Percentiles rank a stretch among this genome's conserved stretches.
These are phyloP conservation scores for Candida maesae DNA, from an alignment of 805 yeast genomes.

Conservation along the genomic window DNA sequence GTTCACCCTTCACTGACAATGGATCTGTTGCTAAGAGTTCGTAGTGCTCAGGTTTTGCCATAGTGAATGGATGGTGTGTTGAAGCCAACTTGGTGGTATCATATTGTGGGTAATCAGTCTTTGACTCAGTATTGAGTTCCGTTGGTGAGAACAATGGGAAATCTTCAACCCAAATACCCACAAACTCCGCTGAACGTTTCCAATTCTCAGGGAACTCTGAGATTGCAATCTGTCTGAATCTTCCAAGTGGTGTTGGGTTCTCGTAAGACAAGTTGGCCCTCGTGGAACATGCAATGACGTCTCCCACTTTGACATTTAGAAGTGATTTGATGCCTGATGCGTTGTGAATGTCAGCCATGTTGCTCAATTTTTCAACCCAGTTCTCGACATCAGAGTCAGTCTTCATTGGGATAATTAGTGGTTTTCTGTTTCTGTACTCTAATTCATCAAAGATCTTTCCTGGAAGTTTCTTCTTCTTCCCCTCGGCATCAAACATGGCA, in stretches of 20 bases:
- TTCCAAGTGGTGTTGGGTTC: conserved; percentile 93
- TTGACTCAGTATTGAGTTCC: conserved; percentile 33
- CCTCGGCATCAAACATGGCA: conserved; percentile 28
- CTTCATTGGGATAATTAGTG: conserved; percentile 51
- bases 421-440: conserved; percentile 54
- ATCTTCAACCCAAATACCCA: conserved; percentile 82
- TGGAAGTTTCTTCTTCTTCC: conserved; percentile 30
- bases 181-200: conserved; percentile 36
- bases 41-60: conserved; percentile 74
- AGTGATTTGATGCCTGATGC: conserved; percentile 28
- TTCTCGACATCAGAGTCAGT: conserved; percentile 33
- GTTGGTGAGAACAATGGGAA: conserved; percentile 88
- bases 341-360: conserved; percentile 32
- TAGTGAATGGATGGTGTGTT: conserved; percentile 97
- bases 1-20: conserved; percentile 74
- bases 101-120: conserved; percentile 57
- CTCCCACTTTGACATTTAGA: conserved; percentile 57
- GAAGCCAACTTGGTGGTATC: conserved; percentile 47
- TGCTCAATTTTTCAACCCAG: conserved; percentile 41
- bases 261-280: conserved; percentile 71
- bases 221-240: conserved; percentile 72
- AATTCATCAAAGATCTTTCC: conserved; percentile 34
- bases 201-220: conserved; percentile 47
- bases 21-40: conserved; percentile 51
- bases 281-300: conserved; percentile 74